These are phyloP conservation scores for Colletotrichum kahawae DNA, from an alignment of 2,329 filamentous ascomycete genomes.

Conservation along the genomic window DNA sequence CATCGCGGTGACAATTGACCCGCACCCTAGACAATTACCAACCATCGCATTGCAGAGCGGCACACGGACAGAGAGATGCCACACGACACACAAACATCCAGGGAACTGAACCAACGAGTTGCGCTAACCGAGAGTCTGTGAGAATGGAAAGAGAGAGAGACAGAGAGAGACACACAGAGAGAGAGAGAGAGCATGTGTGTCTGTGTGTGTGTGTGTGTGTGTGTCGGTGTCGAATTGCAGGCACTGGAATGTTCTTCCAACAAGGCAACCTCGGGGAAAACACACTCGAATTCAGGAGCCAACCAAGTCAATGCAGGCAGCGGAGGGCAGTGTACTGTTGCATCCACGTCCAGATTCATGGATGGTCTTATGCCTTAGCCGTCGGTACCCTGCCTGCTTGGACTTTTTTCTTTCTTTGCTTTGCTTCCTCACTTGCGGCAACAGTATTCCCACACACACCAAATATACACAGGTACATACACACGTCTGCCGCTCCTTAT, in stretches of 20 bases:
- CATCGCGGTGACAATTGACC: neutral
- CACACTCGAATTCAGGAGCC: neutral
- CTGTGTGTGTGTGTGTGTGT: neutral
- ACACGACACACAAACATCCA: neutral
- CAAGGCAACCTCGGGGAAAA: neutral
- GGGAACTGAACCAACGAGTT: neutral
- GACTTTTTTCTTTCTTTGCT: neutral
- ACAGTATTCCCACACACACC: conserved; percentile 1
- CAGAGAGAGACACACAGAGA: too few species aligned
- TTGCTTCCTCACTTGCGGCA: neutral
- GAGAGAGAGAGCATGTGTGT: too few species aligned
- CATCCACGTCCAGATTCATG: neutral
- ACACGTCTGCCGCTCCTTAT: conserved; percentile 2
- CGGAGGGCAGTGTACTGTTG: neutral
- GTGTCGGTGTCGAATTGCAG: neutral
- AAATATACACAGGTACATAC: neutral
- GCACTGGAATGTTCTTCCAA: neutral
- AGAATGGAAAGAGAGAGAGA: neutral
- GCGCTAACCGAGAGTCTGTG: neutral
- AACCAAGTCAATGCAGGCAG: neutral
- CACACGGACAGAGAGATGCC: neutral
- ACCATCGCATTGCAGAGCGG: neutral
- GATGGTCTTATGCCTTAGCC: neutral
- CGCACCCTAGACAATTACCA: neutral
- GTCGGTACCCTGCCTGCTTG: neutral